phyloP scores from a whole-genome alignment of 805 yeast species.

The Suhomyces sp. region DNA sequence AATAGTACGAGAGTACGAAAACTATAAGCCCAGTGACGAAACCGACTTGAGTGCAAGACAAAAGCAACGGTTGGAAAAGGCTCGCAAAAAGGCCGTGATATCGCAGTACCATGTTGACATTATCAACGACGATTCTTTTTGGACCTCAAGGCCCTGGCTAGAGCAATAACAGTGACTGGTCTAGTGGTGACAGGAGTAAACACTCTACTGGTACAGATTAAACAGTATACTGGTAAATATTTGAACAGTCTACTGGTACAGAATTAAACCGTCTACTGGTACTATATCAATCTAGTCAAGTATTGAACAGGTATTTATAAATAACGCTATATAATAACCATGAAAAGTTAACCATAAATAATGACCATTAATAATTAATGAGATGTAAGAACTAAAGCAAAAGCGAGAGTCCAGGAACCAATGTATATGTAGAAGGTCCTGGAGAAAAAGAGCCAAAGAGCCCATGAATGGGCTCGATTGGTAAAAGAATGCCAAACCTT shows the following conservation, averaged over 20 bases:
- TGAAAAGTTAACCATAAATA: neutral
- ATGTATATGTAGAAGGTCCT: neutral
- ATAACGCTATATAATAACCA: neutral
- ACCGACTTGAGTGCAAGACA: constrained; percentile 41
- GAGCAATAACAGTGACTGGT: constrained; percentile 2
- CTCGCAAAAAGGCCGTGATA: constrained; percentile 47
- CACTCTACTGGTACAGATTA: too few relatives aligned
- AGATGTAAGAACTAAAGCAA: constrained; percentile 2
- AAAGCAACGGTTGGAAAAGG: constrained; percentile 47
- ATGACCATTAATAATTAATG: neutral
- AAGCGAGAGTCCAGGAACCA: neutral
- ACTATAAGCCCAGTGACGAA: constrained; percentile 14
- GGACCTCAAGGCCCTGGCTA: constrained; percentile 49
- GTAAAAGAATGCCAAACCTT: neutral
- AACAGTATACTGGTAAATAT: too few relatives aligned
- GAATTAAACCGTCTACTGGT: too few relatives aligned
- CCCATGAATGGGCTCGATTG: neutral
- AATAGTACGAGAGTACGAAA: constrained; percentile 48
- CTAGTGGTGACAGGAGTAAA: too few relatives aligned
- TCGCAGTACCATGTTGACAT: constrained; percentile 54
- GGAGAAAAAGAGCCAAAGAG: neutral
- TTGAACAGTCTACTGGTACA: too few relatives aligned
- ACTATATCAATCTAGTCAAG: too few relatives aligned
- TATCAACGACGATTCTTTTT: constrained; percentile 55
- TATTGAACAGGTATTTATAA: neutral